Conservation (phyloP, 2,329 filamentous ascomycete species). For the Clarireedia paspali region DNA sequence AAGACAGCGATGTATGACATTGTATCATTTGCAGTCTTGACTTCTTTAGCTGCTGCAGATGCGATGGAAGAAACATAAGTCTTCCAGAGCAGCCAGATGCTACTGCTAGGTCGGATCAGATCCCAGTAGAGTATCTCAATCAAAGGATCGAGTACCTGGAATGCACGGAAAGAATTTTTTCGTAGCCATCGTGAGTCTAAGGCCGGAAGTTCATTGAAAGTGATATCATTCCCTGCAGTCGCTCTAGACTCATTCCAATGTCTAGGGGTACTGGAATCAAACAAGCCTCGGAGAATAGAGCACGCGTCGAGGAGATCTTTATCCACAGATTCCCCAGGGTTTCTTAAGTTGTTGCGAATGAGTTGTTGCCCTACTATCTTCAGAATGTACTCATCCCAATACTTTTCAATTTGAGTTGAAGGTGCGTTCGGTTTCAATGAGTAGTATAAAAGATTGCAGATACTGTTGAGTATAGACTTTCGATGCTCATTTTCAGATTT, state of each 20-base stretch:
- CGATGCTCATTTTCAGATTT: constrained; percentile 43
- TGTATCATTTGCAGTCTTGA: constrained; percentile 80
- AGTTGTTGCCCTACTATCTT: constrained; percentile 55
- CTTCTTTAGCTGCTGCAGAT: constrained; percentile 71
- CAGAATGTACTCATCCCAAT: constrained; percentile 71
- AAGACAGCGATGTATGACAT: constrained; percentile 69
- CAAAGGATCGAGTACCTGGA: constrained; percentile 52
- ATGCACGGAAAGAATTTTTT: constrained; percentile 57
- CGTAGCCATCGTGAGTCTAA: constrained; percentile 85
- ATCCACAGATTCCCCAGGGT: constrained; percentile 29
- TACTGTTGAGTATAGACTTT: constrained; percentile 54
- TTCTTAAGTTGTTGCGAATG: constrained; percentile 30
- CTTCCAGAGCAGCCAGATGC: constrained; percentile 48
- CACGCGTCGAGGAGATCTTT: constrained; percentile 53
- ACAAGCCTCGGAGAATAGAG: constrained; percentile 64
- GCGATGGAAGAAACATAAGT: constrained; percentile 55
- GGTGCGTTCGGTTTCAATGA: constrained; percentile 64
- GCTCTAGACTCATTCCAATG: constrained; percentile 72
- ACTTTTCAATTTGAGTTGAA: constrained; percentile 58
- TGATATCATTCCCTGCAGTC: constrained; percentile 41
- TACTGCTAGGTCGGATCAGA: constrained; percentile 53
- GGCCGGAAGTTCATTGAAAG: constrained; percentile 68
- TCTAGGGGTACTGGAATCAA: constrained; percentile 47
- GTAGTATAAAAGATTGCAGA: constrained; percentile 80
- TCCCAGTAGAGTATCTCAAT: constrained; percentile 55